Evolutionary conservation across 305 asterid genomes (phyloP).

Genomic region (Fraxinus dipetala): DNA sequence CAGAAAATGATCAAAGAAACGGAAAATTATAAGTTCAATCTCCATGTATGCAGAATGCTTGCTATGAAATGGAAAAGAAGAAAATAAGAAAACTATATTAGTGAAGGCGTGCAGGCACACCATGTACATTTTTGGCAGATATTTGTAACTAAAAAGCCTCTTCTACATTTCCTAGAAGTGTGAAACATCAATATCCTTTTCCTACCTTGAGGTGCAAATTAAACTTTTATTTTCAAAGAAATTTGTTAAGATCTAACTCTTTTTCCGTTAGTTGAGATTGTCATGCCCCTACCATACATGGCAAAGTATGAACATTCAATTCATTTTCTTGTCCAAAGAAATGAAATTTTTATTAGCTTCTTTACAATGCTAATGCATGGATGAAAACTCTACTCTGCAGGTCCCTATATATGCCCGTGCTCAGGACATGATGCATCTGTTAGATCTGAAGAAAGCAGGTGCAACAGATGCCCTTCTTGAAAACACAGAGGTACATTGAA

Average conservation of each 20-base stretch:
- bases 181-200: background rate
- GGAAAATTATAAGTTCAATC: background rate
- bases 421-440: conserved; percentile 76
- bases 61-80: background rate
- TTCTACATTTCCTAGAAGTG: background rate
- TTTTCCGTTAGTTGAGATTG: background rate
- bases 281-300: background rate
- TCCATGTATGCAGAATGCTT: background rate
- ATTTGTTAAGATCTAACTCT: background rate
- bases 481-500: conserved; percentile 72
- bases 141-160: background rate
- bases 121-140: background rate
- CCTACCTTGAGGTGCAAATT: conserved; percentile 5
- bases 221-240: background rate
- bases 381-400: conserved; percentile 36
- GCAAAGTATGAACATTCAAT: background rate
- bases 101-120: background rate
- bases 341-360: background rate
- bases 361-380: conserved; percentile 9
- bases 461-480: conserved; percentile 96
- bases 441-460: conserved; percentile 88
- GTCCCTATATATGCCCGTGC: conserved; percentile 93
- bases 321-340: background rate
- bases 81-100: background rate
- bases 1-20: background rate